These are phyloP conservation scores for Chenopodium berlandieri DNA, from an alignment of 148 eudicot species.

Conservation along the genomic window DNA sequence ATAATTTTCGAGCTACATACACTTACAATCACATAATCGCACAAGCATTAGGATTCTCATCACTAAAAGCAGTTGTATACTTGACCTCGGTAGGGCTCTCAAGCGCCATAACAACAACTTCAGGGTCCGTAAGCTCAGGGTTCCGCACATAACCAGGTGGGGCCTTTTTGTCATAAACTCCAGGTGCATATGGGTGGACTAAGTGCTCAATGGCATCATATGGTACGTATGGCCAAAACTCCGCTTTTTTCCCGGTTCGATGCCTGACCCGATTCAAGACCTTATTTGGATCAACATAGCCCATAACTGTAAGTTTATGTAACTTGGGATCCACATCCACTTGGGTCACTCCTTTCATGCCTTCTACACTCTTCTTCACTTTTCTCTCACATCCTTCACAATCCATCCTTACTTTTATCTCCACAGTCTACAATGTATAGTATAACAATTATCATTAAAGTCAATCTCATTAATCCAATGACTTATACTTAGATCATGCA, in stretches of 20 bases:
- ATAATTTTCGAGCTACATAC: neutral
- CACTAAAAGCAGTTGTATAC: constrained; percentile 58
- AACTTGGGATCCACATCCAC: constrained; percentile 46
- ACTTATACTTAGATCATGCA: neutral
- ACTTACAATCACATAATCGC: constrained; percentile 37
- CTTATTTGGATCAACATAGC: constrained; percentile 52
- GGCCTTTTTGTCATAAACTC: constrained; percentile 56
- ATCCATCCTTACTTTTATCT: constrained; percentile 57
- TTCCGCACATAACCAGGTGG: constrained; percentile 58
- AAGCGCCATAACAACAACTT: constrained; percentile 30
- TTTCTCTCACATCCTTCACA: constrained; percentile 62
- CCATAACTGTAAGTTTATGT: constrained; percentile 46
- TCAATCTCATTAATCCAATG: neutral
- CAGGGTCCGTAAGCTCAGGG: constrained; percentile 31
- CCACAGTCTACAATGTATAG: constrained; percentile 39
- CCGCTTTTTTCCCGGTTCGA: constrained; percentile 53
- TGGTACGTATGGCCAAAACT: constrained; percentile 60
- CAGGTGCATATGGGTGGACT: constrained; percentile 55
- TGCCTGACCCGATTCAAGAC: constrained; percentile 47
- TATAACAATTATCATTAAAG: neutral
- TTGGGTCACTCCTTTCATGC: constrained; percentile 60
- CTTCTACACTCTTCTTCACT: constrained; percentile 50
- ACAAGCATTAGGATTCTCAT: constrained; percentile 66
- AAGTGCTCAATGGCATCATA: constrained; percentile 42
- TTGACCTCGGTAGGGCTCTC: constrained; percentile 51